phyloP scores from a whole-genome alignment of 129 eudicot genomes.

The Flaveria ramosissima region DNA sequence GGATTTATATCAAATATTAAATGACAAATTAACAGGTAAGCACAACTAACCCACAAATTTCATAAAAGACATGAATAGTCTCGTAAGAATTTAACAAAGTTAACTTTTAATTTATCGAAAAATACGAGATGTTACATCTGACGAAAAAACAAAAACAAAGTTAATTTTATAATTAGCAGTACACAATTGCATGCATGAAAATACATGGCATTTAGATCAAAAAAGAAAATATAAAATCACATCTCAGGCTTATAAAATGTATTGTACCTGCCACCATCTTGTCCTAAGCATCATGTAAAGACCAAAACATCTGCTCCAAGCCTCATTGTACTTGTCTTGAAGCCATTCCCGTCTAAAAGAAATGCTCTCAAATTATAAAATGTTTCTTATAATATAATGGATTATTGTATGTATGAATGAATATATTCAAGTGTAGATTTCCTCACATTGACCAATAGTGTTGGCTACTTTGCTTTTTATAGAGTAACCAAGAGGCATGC shows the following conservation, averaged over 20 bases:
- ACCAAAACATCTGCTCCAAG: constrained; percentile 87
- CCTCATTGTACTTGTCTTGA: constrained; percentile 87
- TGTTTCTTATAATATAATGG: not conserved
- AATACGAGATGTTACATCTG: too few species aligned
- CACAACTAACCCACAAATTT: too few species aligned
- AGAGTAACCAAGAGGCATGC: constrained; percentile 88
- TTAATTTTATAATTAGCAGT: not conserved
- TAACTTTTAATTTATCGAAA: too few species aligned
- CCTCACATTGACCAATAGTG: constrained; percentile 79
- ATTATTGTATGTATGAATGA: too few species aligned
- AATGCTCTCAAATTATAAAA: not conserved
- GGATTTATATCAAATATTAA: too few species aligned
- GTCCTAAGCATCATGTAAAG: constrained; percentile 58
- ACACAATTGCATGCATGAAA: not conserved
- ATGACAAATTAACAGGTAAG: too few species aligned
- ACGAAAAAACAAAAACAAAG: constrained; percentile 9
- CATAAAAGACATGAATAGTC: too few species aligned
- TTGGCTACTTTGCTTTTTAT: constrained; percentile 62
- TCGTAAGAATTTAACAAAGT: too few species aligned
- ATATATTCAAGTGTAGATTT: not conserved
- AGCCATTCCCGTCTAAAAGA: constrained; percentile 75
- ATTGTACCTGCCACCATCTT: constrained; percentile 44
- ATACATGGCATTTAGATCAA: not conserved
- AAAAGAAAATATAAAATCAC: not conserved
- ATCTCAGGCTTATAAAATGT: not conserved